phyloP scores from a whole-genome alignment of 2,329 filamentous ascomycete genomes.

The Cercospora zeae-maydis region DNA sequence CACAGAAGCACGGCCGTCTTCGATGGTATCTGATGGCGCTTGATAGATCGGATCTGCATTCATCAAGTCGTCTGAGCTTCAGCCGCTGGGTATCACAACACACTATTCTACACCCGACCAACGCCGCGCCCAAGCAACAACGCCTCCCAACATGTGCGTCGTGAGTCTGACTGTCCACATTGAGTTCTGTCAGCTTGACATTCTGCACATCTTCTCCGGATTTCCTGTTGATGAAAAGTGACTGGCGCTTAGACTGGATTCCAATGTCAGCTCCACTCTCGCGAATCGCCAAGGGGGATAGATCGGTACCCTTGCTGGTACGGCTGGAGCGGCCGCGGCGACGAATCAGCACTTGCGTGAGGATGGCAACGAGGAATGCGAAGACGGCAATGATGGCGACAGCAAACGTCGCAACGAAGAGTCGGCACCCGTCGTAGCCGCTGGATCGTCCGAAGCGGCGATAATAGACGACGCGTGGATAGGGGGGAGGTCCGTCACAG shows the following conservation, averaged over 20 bases:
- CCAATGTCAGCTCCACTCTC: background rate
- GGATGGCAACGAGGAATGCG: background rate
- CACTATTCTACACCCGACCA: background rate
- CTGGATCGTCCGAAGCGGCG: background rate
- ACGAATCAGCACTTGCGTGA: background rate
- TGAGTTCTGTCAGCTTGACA: background rate
- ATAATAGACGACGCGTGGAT: background rate
- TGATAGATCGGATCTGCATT: background rate
- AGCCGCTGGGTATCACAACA: background rate
- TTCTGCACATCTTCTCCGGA: background rate
- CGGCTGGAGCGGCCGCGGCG: background rate
- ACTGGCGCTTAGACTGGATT: background rate
- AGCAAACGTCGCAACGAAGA: conserved; percentile 12
- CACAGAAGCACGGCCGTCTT: background rate
- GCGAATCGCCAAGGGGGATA: no score
- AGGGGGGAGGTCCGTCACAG: background rate
- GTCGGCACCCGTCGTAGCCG: background rate
- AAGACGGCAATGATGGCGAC: conserved; percentile 12
- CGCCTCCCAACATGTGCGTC: background rate
- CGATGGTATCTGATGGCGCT: background rate
- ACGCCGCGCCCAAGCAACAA: background rate
- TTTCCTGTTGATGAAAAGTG: background rate
- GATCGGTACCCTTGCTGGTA: background rate
- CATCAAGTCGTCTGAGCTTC: background rate
- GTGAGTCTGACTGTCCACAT: background rate